Conservation (phyloP, 2,329 filamentous ascomycete genomes). For the Pestalotiopsis sp. region DNA sequence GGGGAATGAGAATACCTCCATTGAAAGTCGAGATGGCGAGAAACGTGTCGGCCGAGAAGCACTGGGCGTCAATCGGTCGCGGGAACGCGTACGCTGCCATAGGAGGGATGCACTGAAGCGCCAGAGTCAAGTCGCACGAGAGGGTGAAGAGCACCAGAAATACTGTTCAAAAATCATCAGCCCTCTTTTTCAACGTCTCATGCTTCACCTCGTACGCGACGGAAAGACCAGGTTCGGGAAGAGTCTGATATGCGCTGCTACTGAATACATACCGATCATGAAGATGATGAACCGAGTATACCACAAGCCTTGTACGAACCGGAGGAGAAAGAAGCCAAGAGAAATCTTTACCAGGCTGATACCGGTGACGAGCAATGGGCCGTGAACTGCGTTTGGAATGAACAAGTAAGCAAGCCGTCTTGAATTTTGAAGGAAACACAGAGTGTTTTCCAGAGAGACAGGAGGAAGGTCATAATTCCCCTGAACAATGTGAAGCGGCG, state of each 20-base stretch:
- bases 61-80: constrained; percentile 1
- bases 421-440: not conserved
- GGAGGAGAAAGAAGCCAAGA: constrained; percentile 14
- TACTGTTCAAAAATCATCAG: not conserved
- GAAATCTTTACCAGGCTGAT: constrained; percentile 18
- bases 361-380: constrained; percentile 13
- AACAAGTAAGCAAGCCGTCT: not conserved
- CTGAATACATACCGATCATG: constrained; percentile 6
- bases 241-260: too few relatives aligned
- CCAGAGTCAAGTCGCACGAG: constrained; percentile 11
- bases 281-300: constrained; percentile 14
- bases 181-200: too few relatives aligned
- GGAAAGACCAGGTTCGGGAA: too few relatives aligned
- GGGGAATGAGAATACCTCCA: not conserved
- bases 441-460: not conserved
- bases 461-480: not conserved
- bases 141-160: constrained; percentile 15
- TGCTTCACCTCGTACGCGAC: too few relatives aligned
- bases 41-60: constrained; percentile 11
- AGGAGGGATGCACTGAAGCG: constrained; percentile 12
- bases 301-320: constrained; percentile 14
- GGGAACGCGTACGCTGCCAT: constrained; percentile 4
- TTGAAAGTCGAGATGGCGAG: constrained; percentile 11
- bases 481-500: not conserved
- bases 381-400: not conserved